phyloP scores from a whole-genome alignment of 768 basidiomycete species.

The Tulasnella sp. region DNA sequence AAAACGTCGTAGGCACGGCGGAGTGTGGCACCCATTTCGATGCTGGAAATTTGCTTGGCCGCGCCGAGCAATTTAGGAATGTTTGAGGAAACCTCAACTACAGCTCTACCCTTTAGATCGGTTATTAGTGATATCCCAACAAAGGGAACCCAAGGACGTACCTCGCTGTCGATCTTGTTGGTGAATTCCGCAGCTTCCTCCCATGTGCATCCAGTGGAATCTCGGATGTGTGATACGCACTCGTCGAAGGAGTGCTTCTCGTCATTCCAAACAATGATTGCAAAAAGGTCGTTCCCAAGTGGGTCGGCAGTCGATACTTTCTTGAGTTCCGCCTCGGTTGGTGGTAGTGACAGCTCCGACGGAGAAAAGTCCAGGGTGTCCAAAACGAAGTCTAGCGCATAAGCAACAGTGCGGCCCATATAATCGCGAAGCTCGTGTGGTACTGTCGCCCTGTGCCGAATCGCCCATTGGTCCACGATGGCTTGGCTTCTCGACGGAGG shows the following conservation, averaged over 20 bases:
- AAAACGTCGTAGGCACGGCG: conserved; percentile 82
- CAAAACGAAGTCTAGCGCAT: conserved; percentile 74
- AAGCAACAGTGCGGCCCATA: conserved; percentile 64
- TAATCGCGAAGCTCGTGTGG: conserved; percentile 64
- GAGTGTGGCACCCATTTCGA: conserved; percentile 87
- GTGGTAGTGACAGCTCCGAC: conserved; percentile 62
- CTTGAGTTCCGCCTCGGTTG: conserved; percentile 59
- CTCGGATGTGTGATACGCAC: conserved; percentile 63
- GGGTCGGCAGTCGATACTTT: conserved; percentile 70
- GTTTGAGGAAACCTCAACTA: conserved; percentile 63
- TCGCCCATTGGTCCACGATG: conserved; percentile 21
- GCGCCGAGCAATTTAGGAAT: conserved; percentile 57
- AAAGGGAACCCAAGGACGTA: conserved; percentile 21
- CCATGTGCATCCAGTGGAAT: conserved; percentile 42
- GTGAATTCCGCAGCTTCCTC: conserved; percentile 53
- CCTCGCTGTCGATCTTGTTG: conserved; percentile 58
- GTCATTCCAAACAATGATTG: conserved; percentile 89
- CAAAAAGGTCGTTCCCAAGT: conserved; percentile 69
- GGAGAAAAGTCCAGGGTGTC: conserved; percentile 77
- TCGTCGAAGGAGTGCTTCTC: conserved; percentile 94
- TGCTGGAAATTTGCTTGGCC: conserved; percentile 70
- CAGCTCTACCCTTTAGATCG: conserved; percentile 55
- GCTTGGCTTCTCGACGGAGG: conserved; percentile 37
- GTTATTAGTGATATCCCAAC: background rate
- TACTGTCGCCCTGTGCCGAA: conserved; percentile 40